A percentile compares a stretch with the other conserved stretches of the same genome.
Evolutionary conservation across 2,329 filamentous ascomycete species (phyloP).

Genomic region (Penicillium sp.): DNA sequence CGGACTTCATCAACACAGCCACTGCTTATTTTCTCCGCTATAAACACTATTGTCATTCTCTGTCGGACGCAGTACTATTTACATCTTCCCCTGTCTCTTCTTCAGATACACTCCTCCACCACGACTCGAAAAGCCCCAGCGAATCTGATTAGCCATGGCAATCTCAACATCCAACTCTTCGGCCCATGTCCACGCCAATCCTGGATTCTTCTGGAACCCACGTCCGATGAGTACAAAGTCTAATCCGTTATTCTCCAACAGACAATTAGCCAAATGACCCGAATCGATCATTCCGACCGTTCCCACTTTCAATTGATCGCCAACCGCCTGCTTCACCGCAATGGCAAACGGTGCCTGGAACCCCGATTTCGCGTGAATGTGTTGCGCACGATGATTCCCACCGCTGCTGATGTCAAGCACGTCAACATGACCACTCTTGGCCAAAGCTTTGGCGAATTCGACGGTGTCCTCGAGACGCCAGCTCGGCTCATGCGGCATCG

Average conservation of each 20-base stretch:
- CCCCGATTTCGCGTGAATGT: conserved; percentile 48
- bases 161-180: conserved; percentile 66
- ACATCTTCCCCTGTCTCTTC: conserved; percentile 16
- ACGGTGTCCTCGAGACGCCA: conserved; percentile 64
- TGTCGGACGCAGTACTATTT: too few relatives aligned
- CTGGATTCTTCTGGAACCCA: conserved; percentile 75
- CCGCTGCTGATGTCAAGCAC: conserved; percentile 75
- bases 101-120: conserved; percentile 18
- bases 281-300: conserved; percentile 69
- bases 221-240: conserved; percentile 71
- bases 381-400: conserved; percentile 56
- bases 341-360: conserved; percentile 72
- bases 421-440: conserved; percentile 64
- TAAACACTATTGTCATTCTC: too few relatives aligned
- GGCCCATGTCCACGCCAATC: conserved; percentile 67
- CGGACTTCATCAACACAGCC: too few relatives aligned
- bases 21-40: too few relatives aligned
- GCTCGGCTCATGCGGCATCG: conserved; percentile 49
- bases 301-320: conserved; percentile 63
- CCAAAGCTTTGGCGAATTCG: conserved; percentile 60
- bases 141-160: conserved; percentile 65
- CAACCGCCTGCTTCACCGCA: conserved; percentile 66
- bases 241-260: conserved; percentile 48
- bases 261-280: conserved; percentile 61
- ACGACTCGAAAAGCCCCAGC: conserved; percentile 48